A percentile compares a stretch with the other conserved stretches of the same genome.
These are phyloP conservation scores for Daldinia concentrica DNA, from an alignment of 495 filamentous ascomycete genomes.

Conservation along the genomic window DNA sequence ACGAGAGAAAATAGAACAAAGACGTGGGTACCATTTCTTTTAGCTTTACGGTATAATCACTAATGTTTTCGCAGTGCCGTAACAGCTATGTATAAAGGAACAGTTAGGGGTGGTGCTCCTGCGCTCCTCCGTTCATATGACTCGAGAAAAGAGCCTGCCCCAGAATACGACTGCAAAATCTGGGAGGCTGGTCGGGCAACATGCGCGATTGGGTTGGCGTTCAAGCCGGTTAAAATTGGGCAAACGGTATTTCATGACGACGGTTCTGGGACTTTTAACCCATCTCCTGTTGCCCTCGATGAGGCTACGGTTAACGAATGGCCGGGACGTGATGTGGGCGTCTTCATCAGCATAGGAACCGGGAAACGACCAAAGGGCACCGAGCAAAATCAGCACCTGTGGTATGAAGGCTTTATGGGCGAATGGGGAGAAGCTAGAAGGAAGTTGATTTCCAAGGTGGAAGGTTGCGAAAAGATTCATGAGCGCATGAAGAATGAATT, in stretches of 20 bases:
- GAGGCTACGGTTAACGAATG: slow-evolving; percentile 93
- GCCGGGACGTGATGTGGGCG: slow-evolving; percentile 88
- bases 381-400: slow-evolving; percentile 72
- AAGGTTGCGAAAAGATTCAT: slow-evolving; percentile 93
- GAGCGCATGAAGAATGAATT: slow-evolving; percentile 80
- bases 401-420: slow-evolving; percentile 95
- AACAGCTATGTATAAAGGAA: slow-evolving; percentile 90
- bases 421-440: slow-evolving; percentile 90
- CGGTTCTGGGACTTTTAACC: slow-evolving; percentile 91
- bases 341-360: slow-evolving; percentile 91
- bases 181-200: slow-evolving; percentile 98
- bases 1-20: slow-evolving; percentile 86
- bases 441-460: slow-evolving; percentile 86
- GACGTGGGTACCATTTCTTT: slow-evolving; percentile 69
- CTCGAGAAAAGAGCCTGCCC: slow-evolving; percentile 86
- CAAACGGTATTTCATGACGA: slow-evolving; percentile 95
- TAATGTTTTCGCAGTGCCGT: slow-evolving; percentile 71
- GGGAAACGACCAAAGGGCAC: slow-evolving; percentile 83
- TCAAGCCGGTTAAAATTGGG: slow-evolving; percentile 94
- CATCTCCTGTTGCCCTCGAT: slow-evolving; percentile 82
- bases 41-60: slow-evolving; percentile 10
- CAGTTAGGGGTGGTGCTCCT: slow-evolving; percentile 67
- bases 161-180: slow-evolving; percentile 89
- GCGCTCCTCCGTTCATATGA: slow-evolving; percentile 91
- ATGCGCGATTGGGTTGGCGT: slow-evolving; percentile 87